phyloP scores from a whole-genome alignment of 495 filamentous ascomycete genomes.

The Paragyromitra xinjiangensis region DNA sequence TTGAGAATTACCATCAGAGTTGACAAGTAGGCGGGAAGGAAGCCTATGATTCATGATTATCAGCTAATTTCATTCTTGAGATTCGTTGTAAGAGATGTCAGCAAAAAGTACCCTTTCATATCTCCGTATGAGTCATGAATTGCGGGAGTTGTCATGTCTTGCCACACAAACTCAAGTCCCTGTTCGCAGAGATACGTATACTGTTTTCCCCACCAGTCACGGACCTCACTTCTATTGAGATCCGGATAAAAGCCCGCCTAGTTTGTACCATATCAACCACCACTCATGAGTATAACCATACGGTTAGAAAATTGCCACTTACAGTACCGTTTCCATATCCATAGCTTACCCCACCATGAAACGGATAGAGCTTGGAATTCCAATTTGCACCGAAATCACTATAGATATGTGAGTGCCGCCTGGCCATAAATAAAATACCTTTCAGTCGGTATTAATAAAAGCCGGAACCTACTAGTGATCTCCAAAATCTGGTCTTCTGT shows the following conservation, averaged over 20 bases:
- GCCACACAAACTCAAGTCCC: constrained; percentile 60
- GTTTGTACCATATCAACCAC: neutral
- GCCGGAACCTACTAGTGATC: constrained; percentile 45
- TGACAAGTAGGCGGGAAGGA: constrained; percentile 51
- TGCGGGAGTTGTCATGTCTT: constrained; percentile 59
- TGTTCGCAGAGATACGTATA: constrained; percentile 57
- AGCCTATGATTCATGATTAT: constrained; percentile 32
- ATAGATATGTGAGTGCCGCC: neutral
- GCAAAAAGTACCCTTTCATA: constrained; percentile 53
- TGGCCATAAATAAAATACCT: neutral
- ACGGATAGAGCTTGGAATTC: constrained; percentile 46
- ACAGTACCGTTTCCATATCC: constrained; percentile 51
- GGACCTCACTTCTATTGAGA: constrained; percentile 55
- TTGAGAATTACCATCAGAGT: constrained; percentile 35
- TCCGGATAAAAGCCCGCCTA: constrained; percentile 58
- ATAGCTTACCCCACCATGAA: constrained; percentile 57
- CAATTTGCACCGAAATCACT: constrained; percentile 61
- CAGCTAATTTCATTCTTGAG: neutral
- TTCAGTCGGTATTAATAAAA: neutral
- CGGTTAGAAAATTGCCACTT: constrained; percentile 8
- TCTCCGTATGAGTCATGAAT: constrained; percentile 57
- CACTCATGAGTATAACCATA: neutral
- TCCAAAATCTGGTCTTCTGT: constrained; percentile 36
- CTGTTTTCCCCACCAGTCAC: constrained; percentile 57
- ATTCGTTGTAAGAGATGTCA: neutral